A percentile compares a stretch with the other conserved stretches of the same genome.
phyloP scores from a whole-genome alignment of 129 eudicot species.

The Artemisia argyi region DNA sequence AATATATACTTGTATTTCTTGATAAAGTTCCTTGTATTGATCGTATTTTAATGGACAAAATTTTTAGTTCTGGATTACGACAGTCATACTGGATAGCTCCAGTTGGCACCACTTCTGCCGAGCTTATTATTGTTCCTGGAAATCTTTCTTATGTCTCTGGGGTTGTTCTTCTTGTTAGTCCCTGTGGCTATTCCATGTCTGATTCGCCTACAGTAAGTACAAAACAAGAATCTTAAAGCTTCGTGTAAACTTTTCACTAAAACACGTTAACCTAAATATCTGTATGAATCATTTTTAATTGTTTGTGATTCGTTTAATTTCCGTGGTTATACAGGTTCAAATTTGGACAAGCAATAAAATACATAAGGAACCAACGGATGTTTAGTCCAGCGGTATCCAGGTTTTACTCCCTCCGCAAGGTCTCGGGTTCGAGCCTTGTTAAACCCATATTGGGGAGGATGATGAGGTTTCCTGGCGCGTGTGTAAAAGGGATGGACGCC shows the following conservation, averaged over 20 bases:
- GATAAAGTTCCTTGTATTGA: no score
- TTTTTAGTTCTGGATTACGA: slow-evolving; percentile 55
- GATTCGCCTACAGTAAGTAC: slow-evolving; percentile 89
- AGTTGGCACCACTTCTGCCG: slow-evolving; percentile 51
- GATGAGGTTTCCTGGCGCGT: no score
- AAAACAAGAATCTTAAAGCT: background rate
- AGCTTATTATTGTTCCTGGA: slow-evolving; percentile 68
- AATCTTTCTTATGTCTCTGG: slow-evolving; percentile 80
- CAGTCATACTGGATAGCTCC: slow-evolving; percentile 90
- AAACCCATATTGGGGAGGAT: no score
- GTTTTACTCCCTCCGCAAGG: no score
- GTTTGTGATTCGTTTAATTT: background rate
- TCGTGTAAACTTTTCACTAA: slow-evolving; percentile 30
- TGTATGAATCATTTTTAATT: no score
- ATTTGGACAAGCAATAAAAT: slow-evolving; percentile 82
- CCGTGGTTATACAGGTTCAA: slow-evolving; percentile 56
- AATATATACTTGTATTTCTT: no score
- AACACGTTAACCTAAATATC: no score
- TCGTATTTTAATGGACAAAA: no score
- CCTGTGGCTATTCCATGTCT: slow-evolving; percentile 80
- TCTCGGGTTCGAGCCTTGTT: no score
- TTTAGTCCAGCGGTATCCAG: no score
- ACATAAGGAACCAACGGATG: slow-evolving; percentile 71
- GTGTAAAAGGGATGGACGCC: no score
- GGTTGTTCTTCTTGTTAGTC: slow-evolving; percentile 71